These are phyloP conservation scores for Hymenoscyphus albidus DNA, from an alignment of 2,329 filamentous ascomycete species.

Conservation along the genomic window DNA sequence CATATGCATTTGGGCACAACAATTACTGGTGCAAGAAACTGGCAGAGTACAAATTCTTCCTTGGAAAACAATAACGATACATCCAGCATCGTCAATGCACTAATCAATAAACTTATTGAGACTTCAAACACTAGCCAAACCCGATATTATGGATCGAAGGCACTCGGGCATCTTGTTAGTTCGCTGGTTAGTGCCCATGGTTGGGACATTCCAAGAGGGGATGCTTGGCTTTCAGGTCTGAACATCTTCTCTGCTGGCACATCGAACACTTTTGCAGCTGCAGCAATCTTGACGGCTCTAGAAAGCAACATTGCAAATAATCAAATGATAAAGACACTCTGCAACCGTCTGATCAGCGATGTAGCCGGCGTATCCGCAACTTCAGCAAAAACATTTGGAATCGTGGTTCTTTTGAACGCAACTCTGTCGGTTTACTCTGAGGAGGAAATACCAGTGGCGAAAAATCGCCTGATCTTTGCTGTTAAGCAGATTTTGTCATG, in stretches of 20 bases:
- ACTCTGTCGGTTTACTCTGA: slow-evolving; percentile 49
- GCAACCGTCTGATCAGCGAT: slow-evolving; percentile 59
- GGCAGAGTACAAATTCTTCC: slow-evolving; percentile 1
- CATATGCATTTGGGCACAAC: slow-evolving; percentile 6
- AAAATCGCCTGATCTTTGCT: slow-evolving; percentile 61
- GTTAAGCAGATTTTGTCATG: slow-evolving; percentile 74
- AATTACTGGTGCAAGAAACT: slow-evolving; percentile 6
- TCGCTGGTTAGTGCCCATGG: slow-evolving; percentile 46
- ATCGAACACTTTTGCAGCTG: slow-evolving; percentile 45
- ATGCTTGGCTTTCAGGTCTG: slow-evolving; percentile 45
- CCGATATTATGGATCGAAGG: slow-evolving; percentile 51
- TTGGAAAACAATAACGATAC: slow-evolving; percentile 28
- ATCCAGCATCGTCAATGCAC: slow-evolving; percentile 39
- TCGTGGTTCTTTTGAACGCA: slow-evolving; percentile 52
- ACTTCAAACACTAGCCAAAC: slow-evolving; percentile 42
- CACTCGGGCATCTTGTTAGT: slow-evolving; percentile 48
- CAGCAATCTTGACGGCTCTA: slow-evolving; percentile 50
- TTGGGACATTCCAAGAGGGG: slow-evolving; percentile 40
- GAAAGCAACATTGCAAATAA: slow-evolving; percentile 47
- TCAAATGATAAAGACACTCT: slow-evolving; percentile 49
- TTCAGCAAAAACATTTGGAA: slow-evolving; percentile 44
- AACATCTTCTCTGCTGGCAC: slow-evolving; percentile 46
- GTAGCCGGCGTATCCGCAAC: slow-evolving; percentile 47
- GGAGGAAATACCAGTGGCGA: slow-evolving; percentile 53
- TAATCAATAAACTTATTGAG: slow-evolving; percentile 45